These are phyloP conservation scores for Claviceps humidiphila DNA, from an alignment of 2,329 filamentous ascomycete species.

Conservation along the genomic window DNA sequence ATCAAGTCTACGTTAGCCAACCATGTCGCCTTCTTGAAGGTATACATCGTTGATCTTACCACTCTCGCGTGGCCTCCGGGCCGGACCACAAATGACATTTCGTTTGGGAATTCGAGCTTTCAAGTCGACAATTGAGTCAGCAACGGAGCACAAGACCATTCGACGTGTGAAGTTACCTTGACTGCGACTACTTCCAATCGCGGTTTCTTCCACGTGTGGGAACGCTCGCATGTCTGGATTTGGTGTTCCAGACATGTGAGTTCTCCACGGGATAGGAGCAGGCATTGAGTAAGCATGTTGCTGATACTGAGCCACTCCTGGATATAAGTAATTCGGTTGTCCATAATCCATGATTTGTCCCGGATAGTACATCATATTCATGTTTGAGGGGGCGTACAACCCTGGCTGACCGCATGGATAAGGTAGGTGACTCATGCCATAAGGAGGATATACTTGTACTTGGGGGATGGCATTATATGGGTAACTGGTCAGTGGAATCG, in stretches of 20 bases:
- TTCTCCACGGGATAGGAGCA: slow-evolving; percentile 20
- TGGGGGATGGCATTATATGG: slow-evolving; percentile 36
- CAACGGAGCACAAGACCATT: background rate
- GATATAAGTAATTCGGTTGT: slow-evolving; percentile 33
- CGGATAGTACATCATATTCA: slow-evolving; percentile 31
- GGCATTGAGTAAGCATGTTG: slow-evolving; percentile 19
- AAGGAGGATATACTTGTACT: slow-evolving; percentile 32
- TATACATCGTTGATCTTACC: slow-evolving; percentile 31
- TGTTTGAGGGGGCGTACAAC: slow-evolving; percentile 23
- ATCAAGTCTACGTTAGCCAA: slow-evolving; percentile 3
- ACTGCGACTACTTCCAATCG: slow-evolving; percentile 4
- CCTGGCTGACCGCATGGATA: slow-evolving; percentile 22
- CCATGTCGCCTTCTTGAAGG: background rate
- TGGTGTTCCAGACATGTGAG: slow-evolving; percentile 19
- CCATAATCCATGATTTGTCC: slow-evolving; percentile 28
- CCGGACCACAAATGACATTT: slow-evolving; percentile 20
- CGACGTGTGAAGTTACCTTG: slow-evolving; percentile 10
- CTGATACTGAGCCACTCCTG: slow-evolving; percentile 23
- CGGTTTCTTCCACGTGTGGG: slow-evolving; percentile 6
- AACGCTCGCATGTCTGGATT: slow-evolving; percentile 5
- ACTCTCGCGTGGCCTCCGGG: slow-evolving; percentile 39
- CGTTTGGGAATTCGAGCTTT: slow-evolving; percentile 7
- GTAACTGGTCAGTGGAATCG: slow-evolving; percentile 26
- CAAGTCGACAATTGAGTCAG: slow-evolving; percentile 1
- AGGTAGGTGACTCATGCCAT: slow-evolving; percentile 25